Conservation (phyloP, 2,329 filamentous ascomycete genomes). For the Lecanicillium sp. region DNA sequence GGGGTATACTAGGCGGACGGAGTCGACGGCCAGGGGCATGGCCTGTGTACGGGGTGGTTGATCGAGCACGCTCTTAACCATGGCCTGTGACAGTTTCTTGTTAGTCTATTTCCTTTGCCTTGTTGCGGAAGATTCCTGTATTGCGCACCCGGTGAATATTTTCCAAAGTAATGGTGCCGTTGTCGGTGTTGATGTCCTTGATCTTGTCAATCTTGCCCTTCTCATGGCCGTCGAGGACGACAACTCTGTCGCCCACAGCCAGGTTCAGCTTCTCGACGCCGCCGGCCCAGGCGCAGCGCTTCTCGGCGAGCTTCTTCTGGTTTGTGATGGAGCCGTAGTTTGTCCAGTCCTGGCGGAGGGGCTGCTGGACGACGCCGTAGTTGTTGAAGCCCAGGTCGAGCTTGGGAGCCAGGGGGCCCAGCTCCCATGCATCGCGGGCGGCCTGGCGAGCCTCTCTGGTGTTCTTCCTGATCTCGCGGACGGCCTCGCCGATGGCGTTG, state of each 20-base stretch:
- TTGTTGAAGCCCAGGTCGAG: conserved; percentile 60
- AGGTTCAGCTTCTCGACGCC: conserved; percentile 40
- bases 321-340: conserved; percentile 25
- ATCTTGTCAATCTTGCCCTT: conserved; percentile 81
- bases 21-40: conserved; percentile 56
- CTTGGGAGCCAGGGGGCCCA: conserved; percentile 73
- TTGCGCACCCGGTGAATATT: conserved; percentile 57
- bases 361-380: conserved; percentile 50
- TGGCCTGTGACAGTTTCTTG: conserved; percentile 35
- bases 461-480: conserved; percentile 29
- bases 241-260: conserved; percentile 54
- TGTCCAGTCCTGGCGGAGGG: conserved; percentile 31
- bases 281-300: conserved; percentile 50
- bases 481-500: conserved; percentile 25
- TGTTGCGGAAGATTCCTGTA: neutral
- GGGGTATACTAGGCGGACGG: conserved; percentile 77
- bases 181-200: conserved; percentile 44
- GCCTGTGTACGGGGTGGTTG: conserved; percentile 24
- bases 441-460: conserved; percentile 39
- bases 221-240: conserved; percentile 70
- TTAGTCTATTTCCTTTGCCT: conserved; percentile 16
- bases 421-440: conserved; percentile 69
- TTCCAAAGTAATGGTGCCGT: conserved; percentile 55
- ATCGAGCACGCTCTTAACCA: conserved; percentile 39
- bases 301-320: conserved; percentile 31